These are phyloP conservation scores for Symbiodinium pilosum DNA, from an alignment of 73 alveolate species.

Conservation along the genomic window DNA sequence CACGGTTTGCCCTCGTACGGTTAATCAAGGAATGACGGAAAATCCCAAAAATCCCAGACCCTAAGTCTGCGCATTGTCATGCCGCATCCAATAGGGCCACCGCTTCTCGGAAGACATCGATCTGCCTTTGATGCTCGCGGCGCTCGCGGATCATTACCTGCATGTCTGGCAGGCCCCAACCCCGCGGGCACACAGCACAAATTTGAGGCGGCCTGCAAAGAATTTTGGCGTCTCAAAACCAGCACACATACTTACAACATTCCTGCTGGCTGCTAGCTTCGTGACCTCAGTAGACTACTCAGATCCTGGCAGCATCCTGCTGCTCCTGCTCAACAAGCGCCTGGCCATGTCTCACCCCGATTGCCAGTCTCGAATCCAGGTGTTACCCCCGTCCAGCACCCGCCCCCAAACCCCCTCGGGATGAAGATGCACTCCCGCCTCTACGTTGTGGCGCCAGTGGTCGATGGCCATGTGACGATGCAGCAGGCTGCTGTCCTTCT, in stretches of 20 bases:
- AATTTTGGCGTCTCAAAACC: background rate
- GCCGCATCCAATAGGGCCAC: background rate
- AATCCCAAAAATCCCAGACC: too few species aligned
- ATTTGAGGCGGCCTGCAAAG: background rate
- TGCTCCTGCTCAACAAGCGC: constrained; percentile 21
- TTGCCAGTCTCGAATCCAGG: too few species aligned
- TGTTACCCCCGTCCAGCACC: too few species aligned
- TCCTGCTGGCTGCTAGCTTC: background rate
- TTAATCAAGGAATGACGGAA: too few species aligned
- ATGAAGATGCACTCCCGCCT: background rate
- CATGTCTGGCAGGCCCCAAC: too few species aligned
- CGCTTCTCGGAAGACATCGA: constrained; percentile 1
- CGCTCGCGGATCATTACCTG: constrained; percentile 6
- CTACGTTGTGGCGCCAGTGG: background rate
- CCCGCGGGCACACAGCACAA: too few species aligned
- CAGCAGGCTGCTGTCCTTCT: background rate
- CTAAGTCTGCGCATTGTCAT: too few species aligned
- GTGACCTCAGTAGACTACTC: too few species aligned
- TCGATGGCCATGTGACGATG: constrained; percentile 21
- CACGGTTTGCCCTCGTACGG: too few species aligned
- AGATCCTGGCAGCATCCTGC: background rate
- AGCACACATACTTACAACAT: background rate
- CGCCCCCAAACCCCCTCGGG: too few species aligned
- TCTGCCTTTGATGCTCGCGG: background rate
- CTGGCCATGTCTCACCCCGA: too few species aligned